Evolutionary conservation across 2,329 filamentous ascomycete species (phyloP).

Genomic region (Aschersonia sp.): DNA sequence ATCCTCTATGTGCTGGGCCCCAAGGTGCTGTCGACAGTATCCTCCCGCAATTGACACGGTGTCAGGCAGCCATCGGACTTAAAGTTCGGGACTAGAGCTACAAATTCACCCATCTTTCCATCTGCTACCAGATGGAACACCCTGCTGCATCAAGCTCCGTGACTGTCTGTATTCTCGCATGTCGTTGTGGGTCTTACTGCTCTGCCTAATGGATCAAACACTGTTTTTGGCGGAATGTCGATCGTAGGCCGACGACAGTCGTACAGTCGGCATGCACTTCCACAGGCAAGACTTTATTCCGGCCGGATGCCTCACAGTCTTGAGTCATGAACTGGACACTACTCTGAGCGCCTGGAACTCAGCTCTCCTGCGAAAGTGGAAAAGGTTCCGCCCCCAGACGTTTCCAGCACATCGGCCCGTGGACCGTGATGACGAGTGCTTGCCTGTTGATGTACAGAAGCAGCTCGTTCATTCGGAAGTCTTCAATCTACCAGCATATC

Average conservation of each 20-base stretch:
- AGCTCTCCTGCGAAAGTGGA: conserved; percentile 11
- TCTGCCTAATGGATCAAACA: too few relatives aligned
- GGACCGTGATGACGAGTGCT: conserved; percentile 5
- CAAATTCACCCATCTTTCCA: too few relatives aligned
- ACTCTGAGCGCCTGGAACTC: conserved; percentile 5
- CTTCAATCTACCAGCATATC: conserved; percentile 10
- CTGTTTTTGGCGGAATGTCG: too few relatives aligned
- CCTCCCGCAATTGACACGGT: too few relatives aligned
- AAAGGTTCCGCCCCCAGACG: conserved; percentile 1
- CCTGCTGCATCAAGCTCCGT: too few relatives aligned
- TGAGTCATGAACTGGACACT: conserved; percentile 7
- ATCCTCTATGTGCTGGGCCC: too few relatives aligned
- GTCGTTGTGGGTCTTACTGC: too few relatives aligned
- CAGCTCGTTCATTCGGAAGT: conserved; percentile 12
- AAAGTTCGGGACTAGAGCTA: too few relatives aligned
- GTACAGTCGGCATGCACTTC: conserved; percentile 5
- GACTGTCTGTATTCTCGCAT: too few relatives aligned
- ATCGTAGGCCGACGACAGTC: background rate
- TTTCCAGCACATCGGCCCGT: background rate
- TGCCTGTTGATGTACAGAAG: conserved; percentile 11
- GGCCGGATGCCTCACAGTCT: conserved; percentile 22
- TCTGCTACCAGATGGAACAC: too few relatives aligned
- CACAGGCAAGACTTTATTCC: conserved; percentile 20
- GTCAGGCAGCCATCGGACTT: too few relatives aligned
- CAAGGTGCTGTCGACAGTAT: too few relatives aligned